Base-by-base conservation (phyloP, 2,329 filamentous ascomycete genomes). In the Hyphodiscus sp. region DNA sequence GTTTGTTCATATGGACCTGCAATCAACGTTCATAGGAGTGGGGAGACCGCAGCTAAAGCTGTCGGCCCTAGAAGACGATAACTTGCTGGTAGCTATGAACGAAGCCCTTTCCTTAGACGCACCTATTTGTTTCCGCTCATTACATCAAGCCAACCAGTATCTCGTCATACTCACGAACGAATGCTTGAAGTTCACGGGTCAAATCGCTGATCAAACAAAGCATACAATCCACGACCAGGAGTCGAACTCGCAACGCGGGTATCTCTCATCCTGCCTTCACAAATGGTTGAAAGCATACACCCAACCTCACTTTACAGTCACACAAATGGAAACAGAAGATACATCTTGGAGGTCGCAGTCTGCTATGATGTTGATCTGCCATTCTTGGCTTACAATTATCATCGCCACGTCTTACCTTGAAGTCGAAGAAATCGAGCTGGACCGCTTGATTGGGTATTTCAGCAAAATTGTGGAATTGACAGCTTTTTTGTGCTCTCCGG, bases 121-220 rank as follows among this genome's bases (percentile, higher is more conserved):
- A 33, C 29, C 47, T 6, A 41, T 33, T 10, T 26, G 23, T 19
- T 42, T 49, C 33, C 19, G 18, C 16, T 49, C 47, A 2, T 4
- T 49, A 9, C n/a, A 20, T 18, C 30, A 49, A 42, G 47, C 47
- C 4, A 49, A 41, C 19, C 47, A 49, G 23, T 20, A 41, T 42
- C 47, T 49, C 13, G 30, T 49, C 11, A 49, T 49, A 8, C 30
- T 49, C 7, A 49, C 33, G 13, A 49, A 49, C 38, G 42, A 49
- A 13, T 49, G 47, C 20, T n/a, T 49, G 18, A 33, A 49, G 9
- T 49, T 49, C 18, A 20, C 41, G 1, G 47, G 47, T 15, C 47
- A 49, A n/a, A 20, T 23, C 13, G 19, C 42, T 20, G 47, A 49
- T 20, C 29, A 18, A 13, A 20, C 19, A 1, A 7, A 9, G 16